Conservation (phyloP, 2,329 filamentous ascomycete species). For the Penicillium sp. region DNA sequence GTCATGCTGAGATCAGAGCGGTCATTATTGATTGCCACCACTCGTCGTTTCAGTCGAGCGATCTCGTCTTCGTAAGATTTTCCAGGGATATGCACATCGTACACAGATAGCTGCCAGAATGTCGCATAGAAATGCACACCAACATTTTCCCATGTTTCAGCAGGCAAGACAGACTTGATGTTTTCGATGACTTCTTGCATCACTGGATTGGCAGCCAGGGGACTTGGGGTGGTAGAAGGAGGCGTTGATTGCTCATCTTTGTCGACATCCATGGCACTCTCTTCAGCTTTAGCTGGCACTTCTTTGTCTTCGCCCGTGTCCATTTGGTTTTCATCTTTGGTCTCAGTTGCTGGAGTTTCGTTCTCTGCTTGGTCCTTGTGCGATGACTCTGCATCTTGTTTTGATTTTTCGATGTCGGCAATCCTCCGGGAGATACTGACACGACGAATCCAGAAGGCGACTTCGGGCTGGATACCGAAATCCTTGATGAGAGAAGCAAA, state of each 20-base stretch:
- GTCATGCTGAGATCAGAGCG: constrained; percentile 65
- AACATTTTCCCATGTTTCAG: constrained; percentile 62
- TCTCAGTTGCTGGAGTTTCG: constrained; percentile 15
- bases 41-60: constrained; percentile 60
- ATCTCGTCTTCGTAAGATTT: constrained; percentile 73
- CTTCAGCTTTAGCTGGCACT: constrained; percentile 14
- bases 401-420: constrained; percentile 35
- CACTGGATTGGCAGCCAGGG: constrained; percentile 58
- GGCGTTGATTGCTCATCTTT: constrained; percentile 20
- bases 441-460: constrained; percentile 81
- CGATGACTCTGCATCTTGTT: constrained; percentile 26
- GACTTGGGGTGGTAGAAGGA: constrained; percentile 30
- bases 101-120: constrained; percentile 85
- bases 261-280: constrained; percentile 32
- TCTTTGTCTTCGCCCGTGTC: constrained; percentile 32
- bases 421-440: constrained; percentile 66
- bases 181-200: constrained; percentile 68
- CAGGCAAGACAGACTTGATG: constrained; percentile 56
- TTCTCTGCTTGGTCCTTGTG: constrained; percentile 24
- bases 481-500: constrained; percentile 67
- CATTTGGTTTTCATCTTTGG: constrained; percentile 31
- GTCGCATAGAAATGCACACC: constrained; percentile 77
- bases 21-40: constrained; percentile 62
- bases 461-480: constrained; percentile 69
- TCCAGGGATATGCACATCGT: constrained; percentile 71